A percentile compares a stretch with the other conserved stretches of the same genome.
Conservation (phyloP, 2,329 filamentous ascomycete genomes). For the Sarocladiaceae sp. region DNA sequence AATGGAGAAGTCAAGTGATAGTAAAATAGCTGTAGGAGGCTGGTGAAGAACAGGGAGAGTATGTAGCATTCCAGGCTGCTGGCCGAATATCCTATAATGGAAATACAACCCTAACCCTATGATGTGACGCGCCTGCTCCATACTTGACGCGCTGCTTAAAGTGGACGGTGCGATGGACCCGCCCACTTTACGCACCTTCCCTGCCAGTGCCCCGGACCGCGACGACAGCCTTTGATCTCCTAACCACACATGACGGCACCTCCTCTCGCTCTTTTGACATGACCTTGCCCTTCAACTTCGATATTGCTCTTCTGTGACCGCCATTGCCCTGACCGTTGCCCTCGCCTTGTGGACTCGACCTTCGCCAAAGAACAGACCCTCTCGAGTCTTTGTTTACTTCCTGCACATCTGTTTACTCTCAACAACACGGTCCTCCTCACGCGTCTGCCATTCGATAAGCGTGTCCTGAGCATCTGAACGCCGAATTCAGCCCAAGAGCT, state of each 20-base stretch:
- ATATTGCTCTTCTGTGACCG: background rate
- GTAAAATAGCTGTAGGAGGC: background rate
- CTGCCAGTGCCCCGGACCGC: background rate
- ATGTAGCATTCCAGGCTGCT: background rate
- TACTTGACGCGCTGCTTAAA: conserved; percentile 3
- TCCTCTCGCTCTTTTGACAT: background rate
- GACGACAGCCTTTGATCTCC: background rate
- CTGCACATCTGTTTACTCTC: conserved; percentile 7
- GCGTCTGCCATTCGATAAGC: background rate
- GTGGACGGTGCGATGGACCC: background rate
- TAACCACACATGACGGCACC: background rate
- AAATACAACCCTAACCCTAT: conserved; percentile 4
- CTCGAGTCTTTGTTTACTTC: background rate
- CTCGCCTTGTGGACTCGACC: background rate
- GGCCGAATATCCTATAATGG: background rate
- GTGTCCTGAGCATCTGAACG: background rate
- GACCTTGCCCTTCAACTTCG: background rate
- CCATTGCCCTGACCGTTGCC: background rate
- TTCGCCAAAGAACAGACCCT: background rate
- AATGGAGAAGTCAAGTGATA: background rate
- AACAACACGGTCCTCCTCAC: background rate
- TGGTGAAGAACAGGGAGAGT: background rate
- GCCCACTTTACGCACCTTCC: background rate
- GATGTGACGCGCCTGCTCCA: background rate
- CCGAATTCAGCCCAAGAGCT: too few relatives aligned